phyloP scores from a whole-genome alignment of 805 yeast genomes.

The Schizosaccharomyces octosporus region DNA sequence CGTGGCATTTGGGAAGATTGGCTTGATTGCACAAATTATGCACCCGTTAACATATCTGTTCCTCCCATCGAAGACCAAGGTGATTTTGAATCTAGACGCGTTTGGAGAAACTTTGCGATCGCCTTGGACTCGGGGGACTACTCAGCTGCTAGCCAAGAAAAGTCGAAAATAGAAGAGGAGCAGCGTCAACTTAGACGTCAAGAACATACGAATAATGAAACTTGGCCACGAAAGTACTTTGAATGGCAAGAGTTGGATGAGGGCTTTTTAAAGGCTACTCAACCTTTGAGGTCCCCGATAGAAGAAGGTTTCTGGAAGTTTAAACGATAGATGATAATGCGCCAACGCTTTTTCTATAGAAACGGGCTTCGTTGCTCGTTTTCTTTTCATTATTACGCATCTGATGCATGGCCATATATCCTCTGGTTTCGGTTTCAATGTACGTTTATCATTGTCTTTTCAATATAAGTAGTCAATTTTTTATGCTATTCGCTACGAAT shows the following conservation, averaged over 20 bases:
- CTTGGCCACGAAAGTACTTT: not conserved
- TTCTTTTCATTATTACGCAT: no score
- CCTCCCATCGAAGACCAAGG: constrained; percentile 68
- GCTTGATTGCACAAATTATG: constrained; percentile 13
- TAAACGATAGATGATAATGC: not conserved
- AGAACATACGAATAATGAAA: not conserved
- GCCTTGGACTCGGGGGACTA: constrained; percentile 64
- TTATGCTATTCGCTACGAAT: no score
- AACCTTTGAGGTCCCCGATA: not conserved
- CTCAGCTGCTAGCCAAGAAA: constrained; percentile 49
- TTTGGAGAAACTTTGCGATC: constrained; percentile 74
- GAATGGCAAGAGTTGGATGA: not conserved
- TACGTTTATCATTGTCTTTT: no score
- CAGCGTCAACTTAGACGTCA: constrained; percentile 34
- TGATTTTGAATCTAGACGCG: constrained; percentile 59
- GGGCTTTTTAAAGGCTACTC: not conserved
- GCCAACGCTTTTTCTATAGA: not conserved
- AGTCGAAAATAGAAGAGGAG: constrained; percentile 52
- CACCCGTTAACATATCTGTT: constrained; percentile 36
- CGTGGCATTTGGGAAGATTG: constrained; percentile 14
- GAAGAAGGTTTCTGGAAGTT: not conserved
- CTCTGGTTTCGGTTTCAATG: no score
- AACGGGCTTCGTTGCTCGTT: not conserved
- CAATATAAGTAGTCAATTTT: no score
- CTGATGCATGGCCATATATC: no score